Evolutionary conservation across 345 rosid genomes (phyloP), one percentile per base, ranked within the genome.

Genomic region (Rubroshorea leprosula): DNA sequence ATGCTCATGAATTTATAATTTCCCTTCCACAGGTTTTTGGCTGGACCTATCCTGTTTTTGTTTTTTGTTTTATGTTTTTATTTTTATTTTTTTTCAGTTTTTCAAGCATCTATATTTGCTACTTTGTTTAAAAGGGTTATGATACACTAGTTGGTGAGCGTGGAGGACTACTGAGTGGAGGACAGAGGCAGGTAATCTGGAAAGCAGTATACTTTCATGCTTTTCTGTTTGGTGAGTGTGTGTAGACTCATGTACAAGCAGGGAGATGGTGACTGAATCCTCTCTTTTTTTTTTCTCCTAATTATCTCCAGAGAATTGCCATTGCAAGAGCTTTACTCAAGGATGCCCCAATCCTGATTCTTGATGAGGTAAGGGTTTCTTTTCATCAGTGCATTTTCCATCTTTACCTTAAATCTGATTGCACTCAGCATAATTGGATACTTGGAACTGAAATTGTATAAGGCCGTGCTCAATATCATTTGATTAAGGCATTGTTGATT

Each of bases 121-220:
- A 27, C 9, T 29, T 62, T 66, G 55, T 58, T 74, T 69, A 54
- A 57, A 71, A 92, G 95, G 98, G 98, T 39, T 92, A 88, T 54
- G 98, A 84, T 79, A 92, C 95, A 44, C 63, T 80, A 51, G 96
- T 89, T 58, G 96, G 95, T 61, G 96, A 89, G 76, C 86, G 93
- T 46, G 95, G 93, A 65, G 95, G 98, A 70, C 74, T 86, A 62
- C 78, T 86, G 65, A 92, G 98, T 65, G 96, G 96, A 49, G 98
- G 98, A 57, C 95, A 92, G 73, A 83, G 98, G 61, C 98, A 91
- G 90, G 95, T 87, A 76, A 43, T 48, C 21, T 26, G 19, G 38
- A 23, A 20, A 67, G 38, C n/a, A 55, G 44, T 56, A 12, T 41
- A n/a, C 2, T 4, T 41, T 17, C 24, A 49, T 49, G 24, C 53